Conservation (phyloP, 129 eudicot genomes). For the Ambrosia trifida region DNA sequence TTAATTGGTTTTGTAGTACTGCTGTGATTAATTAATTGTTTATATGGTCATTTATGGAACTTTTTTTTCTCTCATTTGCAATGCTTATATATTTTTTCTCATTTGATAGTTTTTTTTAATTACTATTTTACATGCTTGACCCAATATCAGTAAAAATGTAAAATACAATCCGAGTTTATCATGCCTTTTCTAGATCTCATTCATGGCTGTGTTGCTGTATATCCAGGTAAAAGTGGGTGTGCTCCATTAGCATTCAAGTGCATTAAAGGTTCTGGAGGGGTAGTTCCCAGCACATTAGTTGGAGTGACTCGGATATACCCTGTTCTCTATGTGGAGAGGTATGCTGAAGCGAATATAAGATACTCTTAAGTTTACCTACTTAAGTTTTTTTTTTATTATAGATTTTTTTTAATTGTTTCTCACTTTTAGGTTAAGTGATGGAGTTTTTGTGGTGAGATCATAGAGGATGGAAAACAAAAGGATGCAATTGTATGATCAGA, state of each 20-base stretch:
- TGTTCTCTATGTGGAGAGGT: constrained; percentile 88
- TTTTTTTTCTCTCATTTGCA: no score
- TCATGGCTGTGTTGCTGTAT: no score
- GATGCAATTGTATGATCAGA: constrained; percentile 56
- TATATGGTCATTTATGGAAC: no score
- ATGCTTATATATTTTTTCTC: no score
- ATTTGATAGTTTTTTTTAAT: no score
- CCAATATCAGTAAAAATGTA: no score
- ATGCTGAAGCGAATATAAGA: constrained; percentile 12
- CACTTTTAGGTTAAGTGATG: constrained; percentile 56
- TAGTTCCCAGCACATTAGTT: constrained; percentile 71
- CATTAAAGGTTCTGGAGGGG: constrained; percentile 81
- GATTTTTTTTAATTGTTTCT: constrained; percentile 9
- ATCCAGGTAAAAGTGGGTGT: constrained; percentile 68
- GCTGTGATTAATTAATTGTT: no score
- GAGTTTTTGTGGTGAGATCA: constrained; percentile 74
- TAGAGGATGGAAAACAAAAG: constrained; percentile 76
- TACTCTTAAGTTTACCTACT: not conserved
- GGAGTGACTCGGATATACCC: constrained; percentile 85
- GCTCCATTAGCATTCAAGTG: constrained; percentile 82
- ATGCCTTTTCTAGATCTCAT: no score
- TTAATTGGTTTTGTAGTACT: no score
- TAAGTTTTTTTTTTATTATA: not conserved
- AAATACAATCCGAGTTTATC: no score
- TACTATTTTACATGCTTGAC: no score